Percentiles rank a stretch among this genome's conserved stretches.
Evolutionary conservation across 2,329 filamentous ascomycete species (phyloP).

Genomic region (Daldinia sp.): DNA sequence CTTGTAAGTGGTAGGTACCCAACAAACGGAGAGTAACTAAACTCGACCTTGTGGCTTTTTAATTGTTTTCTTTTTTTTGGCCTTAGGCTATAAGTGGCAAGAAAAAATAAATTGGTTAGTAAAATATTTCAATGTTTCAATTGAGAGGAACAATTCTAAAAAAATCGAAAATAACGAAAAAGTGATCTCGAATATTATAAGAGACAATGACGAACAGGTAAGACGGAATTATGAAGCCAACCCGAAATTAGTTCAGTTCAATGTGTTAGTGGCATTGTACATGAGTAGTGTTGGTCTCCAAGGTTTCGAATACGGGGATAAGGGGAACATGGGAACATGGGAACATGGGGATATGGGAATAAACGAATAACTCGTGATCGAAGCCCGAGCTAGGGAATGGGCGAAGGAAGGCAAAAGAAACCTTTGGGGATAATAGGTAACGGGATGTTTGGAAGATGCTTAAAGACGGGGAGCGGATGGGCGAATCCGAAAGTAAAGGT

Average conservation of each 20-base stretch:
- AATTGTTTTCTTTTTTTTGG: neutral
- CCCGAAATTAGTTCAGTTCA: conserved; percentile 12
- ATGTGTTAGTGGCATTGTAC: neutral
- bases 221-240: conserved; percentile 11
- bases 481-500: conserved; percentile 26
- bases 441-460: neutral
- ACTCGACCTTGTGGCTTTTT: neutral
- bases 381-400: neutral
- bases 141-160: neutral
- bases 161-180: neutral
- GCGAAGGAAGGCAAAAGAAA: conserved; percentile 2
- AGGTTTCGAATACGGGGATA: neutral
- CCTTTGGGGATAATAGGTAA: no score
- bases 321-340: neutral
- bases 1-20: no score
- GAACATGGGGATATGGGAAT: neutral
- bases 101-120: neutral
- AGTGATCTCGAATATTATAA: neutral
- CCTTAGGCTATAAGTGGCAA: neutral
- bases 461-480: conserved; percentile 9
- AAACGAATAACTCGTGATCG: conserved; percentile 2
- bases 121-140: neutral
- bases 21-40: neutral
- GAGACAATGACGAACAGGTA: neutral
- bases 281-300: neutral